Base-by-base conservation (phyloP, 495 filamentous ascomycete genomes). In the Cudoniella acicularis region DNA sequence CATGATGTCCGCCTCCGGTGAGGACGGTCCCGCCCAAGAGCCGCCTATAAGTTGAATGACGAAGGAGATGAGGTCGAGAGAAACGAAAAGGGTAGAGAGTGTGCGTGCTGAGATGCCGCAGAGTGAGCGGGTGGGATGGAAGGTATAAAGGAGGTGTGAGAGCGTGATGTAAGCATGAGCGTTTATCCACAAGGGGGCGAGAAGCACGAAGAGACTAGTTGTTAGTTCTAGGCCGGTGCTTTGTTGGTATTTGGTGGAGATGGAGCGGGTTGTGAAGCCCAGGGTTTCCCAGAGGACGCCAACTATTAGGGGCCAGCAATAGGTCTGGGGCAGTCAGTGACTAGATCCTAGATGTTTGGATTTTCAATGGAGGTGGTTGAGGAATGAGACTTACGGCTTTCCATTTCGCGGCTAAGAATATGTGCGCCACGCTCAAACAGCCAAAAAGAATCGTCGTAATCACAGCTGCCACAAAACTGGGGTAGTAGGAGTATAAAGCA, bases 21-120 rank as follows among this genome's bases (percentile, higher is more conserved):
- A 48, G 13, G 58, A 57, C 18, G 52, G 48, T 27, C 60, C 43
- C 21, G 67, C 50, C 70, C 81, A 77, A 2, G 54, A 57, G 0
- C 78, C 84, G 2, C 85, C 85, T 0, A 64, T 68, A 10, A 67
- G 68, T 70, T 90, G 86, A n/a, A 87, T 68, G 26, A 87, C n/a
- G 67, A 88, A 88, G 13, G 80, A 73, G 23, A 83, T 20, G 20
- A 87, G 74, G 61, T 88, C 85, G 22, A 84, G 73, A 36, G 69
- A 70, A 27, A 88, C 83, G 57, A 88, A 89, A 57, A 81, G 70
- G 16, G 73, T 70, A 8, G 74, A 76, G 20, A 84, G 72, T 16
- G 61, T 65, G 30, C 63, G 66, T 0, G 83, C 75, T 13, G 77
- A 76, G 62, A 88, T 70, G 0, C 70, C 60, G 22, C 66, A 68